These are phyloP conservation scores for Inonotus obliquus DNA, from an alignment of 1,284 basidiomycete species.

Conservation along the genomic window DNA sequence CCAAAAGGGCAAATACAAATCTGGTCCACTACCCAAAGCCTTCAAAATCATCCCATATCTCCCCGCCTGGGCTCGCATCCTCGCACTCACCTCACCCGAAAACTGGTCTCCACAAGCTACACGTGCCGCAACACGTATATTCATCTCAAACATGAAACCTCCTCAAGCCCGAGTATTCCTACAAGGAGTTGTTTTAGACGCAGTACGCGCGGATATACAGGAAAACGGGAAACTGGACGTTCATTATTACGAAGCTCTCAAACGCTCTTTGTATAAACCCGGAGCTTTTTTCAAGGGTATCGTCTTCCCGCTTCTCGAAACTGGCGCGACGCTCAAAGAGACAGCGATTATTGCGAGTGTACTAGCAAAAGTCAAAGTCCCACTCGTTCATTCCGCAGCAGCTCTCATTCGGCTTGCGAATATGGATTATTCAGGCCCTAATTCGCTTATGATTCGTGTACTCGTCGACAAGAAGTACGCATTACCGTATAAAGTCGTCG, in stretches of 20 bases:
- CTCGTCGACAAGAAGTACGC: conserved; percentile 98
- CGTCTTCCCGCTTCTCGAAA: conserved; percentile 92
- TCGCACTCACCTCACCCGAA: conserved; percentile 90
- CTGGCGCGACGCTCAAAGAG: conserved; percentile 89
- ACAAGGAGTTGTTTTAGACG: conserved; percentile 88
- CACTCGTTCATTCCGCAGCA: conserved; percentile 94
- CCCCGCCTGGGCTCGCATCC: conserved; percentile 92
- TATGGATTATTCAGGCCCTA: conserved; percentile 97
- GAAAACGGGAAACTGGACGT: conserved; percentile 87
- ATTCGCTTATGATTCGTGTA: conserved; percentile 95
- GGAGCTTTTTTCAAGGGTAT: conserved; percentile 99
- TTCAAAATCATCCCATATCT: conserved; percentile 98
- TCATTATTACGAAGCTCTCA: conserved; percentile 92
- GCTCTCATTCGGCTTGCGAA: conserved; percentile 90
- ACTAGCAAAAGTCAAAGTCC: conserved; percentile 87
- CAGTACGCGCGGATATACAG: conserved; percentile 86
- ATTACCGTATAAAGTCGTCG: conserved; percentile 96
- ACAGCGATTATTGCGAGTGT: conserved; percentile 94
- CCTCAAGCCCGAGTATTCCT: conserved; percentile 93
- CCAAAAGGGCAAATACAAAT: conserved; percentile 75
- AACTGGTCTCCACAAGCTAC: conserved; percentile 96
- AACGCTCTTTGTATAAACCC: conserved; percentile 93
- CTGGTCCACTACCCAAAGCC: conserved; percentile 92
- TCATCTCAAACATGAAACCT: conserved; percentile 96
- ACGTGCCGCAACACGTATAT: conserved; percentile 91